Base-by-base conservation (phyloP, 2,329 filamentous ascomycete species). In the Sporothrix inflata region DNA sequence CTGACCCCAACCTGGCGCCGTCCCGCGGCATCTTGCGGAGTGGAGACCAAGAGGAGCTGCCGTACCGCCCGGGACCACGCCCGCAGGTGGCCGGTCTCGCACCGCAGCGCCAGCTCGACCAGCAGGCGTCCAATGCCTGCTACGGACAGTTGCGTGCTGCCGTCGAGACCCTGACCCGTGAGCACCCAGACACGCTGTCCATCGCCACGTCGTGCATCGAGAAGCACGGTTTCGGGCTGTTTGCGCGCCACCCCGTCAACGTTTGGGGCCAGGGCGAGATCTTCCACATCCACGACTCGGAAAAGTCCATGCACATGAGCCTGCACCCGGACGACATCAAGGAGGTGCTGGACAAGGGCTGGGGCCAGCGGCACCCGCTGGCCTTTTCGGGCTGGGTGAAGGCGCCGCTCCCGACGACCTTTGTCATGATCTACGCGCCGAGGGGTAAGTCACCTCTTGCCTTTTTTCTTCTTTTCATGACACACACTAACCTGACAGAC, bases 351-450 rank as follows among this genome's bases (percentile, higher is more conserved):
- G 86, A 90, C 75, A 89, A 89, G 74, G 92, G 93, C 1, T 97
- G 94, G 93, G 94, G 91, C 0, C 90, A 97, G 82, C 82, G 88
- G 42, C 89, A 90, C 75, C 89, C 88, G 1, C 81, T 94, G 71
- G 90, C 92, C 8, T 87, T 88, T 77, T 90, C 89, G 70, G 88
- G 89, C 57, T 90, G 88, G 84, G 86, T 90, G 74, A 84, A 85
- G 74, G 86, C 89, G 78, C 92, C 92, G 68, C 89, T 96, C 71
- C 92, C 93, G 0, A 82, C 85, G 3, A 90, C 91, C 55, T 97
- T 97, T 80, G 84, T 93, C 72, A 90, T 97, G 89, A 85, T 97
- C 4, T 97, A 97, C 81, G 92, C 93, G 21, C 93, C 94, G 1
- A 83, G 92, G 77, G 82, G 86, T 83, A 76, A 81, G 81, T 65